Base-by-base conservation (phyloP, 2,329 filamentous ascomycete genomes). In the Verticillium albo-atrum region DNA sequence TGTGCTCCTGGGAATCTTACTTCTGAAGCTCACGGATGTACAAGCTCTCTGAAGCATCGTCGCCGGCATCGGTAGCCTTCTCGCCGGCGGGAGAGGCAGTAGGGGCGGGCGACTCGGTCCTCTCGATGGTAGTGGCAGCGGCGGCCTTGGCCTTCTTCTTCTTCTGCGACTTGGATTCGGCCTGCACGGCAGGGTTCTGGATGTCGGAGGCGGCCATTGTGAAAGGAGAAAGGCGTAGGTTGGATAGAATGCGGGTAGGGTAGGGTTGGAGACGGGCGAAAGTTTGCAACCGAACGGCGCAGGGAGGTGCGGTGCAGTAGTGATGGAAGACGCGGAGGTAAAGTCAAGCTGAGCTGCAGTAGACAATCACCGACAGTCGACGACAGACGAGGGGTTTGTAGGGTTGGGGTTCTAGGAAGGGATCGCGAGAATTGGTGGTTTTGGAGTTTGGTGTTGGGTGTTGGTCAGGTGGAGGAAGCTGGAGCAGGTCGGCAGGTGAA, bases 1-100 rank as follows among this genome's bases (percentile, higher is more conserved):
- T 56, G 37, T 47, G 62, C 60, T 60, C 59, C 52, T 54, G 42
- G 35, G 6, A 54, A 27, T 72, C 87, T 72, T 79, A 97, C 93
- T 96, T 97, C 71, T 94, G 87, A 55, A 98, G 82, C 73, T 98
- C 94, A 72, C 88, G 92, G 71, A 97, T 83, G 77, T 94, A 92
- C 42, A 87, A 81, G 69, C 85, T 92, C 72, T 97, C 93, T 63
- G 74, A 70, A 61, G 85, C 85, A 60, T 91, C 87, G 63, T 72
- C 73, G 62, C 80, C 74, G 75, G 82, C 81, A 61, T 82, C 80
- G 42, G 55, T 34, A 30, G 51, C 51, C 25, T 17, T 30, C 25
- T 27, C 27, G 58, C 78, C 72, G 54, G 78, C 72, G 62, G 76
- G 74, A 59, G 81, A 77, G 60, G 76, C 71, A 66, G 80, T 79